Evolutionary conservation across 805 yeast genomes (phyloP).

Genomic region (Metschnikowia gelsemii): DNA sequence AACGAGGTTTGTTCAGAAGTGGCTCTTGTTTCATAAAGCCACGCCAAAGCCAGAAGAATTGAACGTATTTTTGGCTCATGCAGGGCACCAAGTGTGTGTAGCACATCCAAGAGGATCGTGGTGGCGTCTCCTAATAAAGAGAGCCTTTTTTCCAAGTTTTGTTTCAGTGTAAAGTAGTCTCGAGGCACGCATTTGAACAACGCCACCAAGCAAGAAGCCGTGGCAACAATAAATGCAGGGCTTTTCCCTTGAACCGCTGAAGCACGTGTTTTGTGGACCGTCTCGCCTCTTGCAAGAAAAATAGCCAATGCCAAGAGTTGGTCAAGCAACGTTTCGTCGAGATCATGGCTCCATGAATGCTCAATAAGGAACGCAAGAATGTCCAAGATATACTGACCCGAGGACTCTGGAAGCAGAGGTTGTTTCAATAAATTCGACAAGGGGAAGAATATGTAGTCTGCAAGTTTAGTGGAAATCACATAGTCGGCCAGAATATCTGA

Average conservation of each 20-base stretch:
- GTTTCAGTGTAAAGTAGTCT: constrained; percentile 18
- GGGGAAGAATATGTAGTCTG: constrained; percentile 45
- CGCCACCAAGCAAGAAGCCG: constrained; percentile 18
- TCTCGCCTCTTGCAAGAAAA: constrained; percentile 23
- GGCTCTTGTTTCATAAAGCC: constrained; percentile 20
- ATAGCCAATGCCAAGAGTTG: constrained; percentile 37
- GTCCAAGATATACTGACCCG: constrained; percentile 25
- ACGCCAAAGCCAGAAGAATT: constrained; percentile 15
- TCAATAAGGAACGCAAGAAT: constrained; percentile 30
- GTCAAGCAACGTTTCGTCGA: constrained; percentile 28
- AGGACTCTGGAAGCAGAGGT: constrained; percentile 22
- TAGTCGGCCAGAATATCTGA: too few species aligned
- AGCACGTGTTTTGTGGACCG: not conserved
- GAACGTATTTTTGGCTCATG: not conserved
- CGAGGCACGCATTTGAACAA: constrained; percentile 21
- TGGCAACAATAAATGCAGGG: constrained; percentile 20
- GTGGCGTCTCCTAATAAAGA: constrained; percentile 32
- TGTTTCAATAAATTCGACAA: constrained; percentile 34
- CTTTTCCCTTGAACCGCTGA: constrained; percentile 11
- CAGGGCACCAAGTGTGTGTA: constrained; percentile 10
- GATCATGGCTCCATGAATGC: constrained; percentile 31
- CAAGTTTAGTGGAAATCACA: constrained; percentile 30
- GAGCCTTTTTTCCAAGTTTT: constrained; percentile 21
- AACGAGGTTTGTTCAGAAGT: constrained; percentile 34
- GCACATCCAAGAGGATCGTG: constrained; percentile 24